Evolutionary conservation across 306 rosid species (phyloP).

Genomic region (Vigna unguiculata): DNA sequence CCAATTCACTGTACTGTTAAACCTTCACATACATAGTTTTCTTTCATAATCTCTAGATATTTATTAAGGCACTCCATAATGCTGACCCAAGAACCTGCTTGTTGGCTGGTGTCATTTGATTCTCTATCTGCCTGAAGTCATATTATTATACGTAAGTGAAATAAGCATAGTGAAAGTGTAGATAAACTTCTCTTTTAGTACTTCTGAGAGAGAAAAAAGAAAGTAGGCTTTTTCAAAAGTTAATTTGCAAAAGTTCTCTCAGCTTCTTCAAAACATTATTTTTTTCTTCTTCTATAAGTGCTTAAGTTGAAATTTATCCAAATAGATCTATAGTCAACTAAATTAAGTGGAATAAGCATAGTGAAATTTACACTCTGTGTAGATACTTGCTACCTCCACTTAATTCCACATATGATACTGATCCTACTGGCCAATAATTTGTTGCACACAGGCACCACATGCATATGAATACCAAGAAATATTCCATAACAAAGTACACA

Average conservation of each 20-base stretch:
- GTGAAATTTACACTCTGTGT: no score
- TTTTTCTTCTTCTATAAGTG: no score
- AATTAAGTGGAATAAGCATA: no score
- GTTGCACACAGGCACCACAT: background rate
- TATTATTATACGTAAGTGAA: slow-evolving; percentile 32
- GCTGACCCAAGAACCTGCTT: slow-evolving; percentile 63
- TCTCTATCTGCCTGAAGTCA: slow-evolving; percentile 69
- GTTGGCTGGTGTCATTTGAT: slow-evolving; percentile 52
- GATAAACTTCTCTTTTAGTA: no score
- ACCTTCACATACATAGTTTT: slow-evolving; percentile 72
- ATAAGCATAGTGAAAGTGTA: slow-evolving; percentile 20
- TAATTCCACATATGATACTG: background rate
- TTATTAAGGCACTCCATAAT: slow-evolving; percentile 62
- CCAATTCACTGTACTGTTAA: slow-evolving; percentile 37
- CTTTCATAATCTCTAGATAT: slow-evolving; percentile 68
- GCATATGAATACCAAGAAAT: slow-evolving; percentile 5
- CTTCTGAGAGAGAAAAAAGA: no score
- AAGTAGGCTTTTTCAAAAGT: no score
- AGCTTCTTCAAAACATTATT: no score
- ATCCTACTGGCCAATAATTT: slow-evolving; percentile 1
- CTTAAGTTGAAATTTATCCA: no score
- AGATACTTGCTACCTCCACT: no score
- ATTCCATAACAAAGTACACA: slow-evolving; percentile 32
- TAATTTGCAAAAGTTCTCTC: no score
- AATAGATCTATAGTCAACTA: background rate